phyloP scores from a whole-genome alignment of 116 monocot species.

The Posidonia oceanica region DNA sequence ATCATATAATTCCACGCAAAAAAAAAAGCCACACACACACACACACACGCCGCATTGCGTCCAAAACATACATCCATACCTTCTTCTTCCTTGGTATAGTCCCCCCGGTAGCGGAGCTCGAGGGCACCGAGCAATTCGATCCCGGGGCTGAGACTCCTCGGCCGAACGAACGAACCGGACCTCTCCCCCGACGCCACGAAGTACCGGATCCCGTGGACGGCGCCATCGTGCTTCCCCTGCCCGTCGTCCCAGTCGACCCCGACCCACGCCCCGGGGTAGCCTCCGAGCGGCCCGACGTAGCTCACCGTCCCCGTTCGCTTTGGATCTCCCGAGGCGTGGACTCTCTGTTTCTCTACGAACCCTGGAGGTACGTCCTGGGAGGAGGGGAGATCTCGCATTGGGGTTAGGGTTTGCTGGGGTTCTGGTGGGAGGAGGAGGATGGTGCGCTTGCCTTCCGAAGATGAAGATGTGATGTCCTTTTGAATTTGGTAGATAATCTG shows the following conservation, averaged over 20 bases:
- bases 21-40: no score
- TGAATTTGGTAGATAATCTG: no score
- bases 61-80: constrained; percentile 18
- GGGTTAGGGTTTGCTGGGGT: no score
- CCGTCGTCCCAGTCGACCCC: constrained; percentile 91
- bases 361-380: constrained; percentile 1
- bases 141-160: constrained; percentile 51
- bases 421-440: no score
- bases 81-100: constrained; percentile 71
- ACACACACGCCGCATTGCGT: no score
- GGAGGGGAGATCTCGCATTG: not conserved
- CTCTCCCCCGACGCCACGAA: constrained; percentile 32
- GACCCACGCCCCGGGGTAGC: constrained; percentile 56
- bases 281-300: constrained; percentile 54
- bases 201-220: constrained; percentile 51
- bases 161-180: constrained; percentile 67
- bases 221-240: constrained; percentile 77
- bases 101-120: constrained; percentile 38
- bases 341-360: constrained; percentile 47
- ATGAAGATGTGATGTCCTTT: no score
- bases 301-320: constrained; percentile 58
- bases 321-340: constrained; percentile 54
- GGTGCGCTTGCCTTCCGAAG: no score
- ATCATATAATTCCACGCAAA: no score
- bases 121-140: constrained; percentile 59